These are phyloP conservation scores for Capsicum rhomboideum DNA, from an alignment of 257 asterid genomes.

Conservation along the genomic window DNA sequence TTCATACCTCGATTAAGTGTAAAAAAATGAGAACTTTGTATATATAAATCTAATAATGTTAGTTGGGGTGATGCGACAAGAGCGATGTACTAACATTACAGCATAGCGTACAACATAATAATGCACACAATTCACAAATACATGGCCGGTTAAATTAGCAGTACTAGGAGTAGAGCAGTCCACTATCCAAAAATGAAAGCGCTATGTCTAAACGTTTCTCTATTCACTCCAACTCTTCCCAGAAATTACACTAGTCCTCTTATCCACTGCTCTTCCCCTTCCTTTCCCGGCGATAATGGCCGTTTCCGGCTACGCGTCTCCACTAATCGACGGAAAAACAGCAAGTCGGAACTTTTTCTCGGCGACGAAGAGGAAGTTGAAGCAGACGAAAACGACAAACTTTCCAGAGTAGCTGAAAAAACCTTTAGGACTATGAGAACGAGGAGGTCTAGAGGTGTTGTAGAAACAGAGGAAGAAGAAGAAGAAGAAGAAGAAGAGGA, in stretches of 20 bases:
- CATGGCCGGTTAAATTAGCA: background rate
- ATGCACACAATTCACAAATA: background rate
- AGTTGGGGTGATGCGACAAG: background rate
- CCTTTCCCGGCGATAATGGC: background rate
- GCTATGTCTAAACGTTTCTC: background rate
- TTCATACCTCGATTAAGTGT: no score
- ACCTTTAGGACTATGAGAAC: constrained; percentile 13
- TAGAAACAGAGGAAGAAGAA: constrained; percentile 7
- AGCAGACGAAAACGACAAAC: background rate
- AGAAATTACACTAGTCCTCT: background rate
- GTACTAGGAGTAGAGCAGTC: background rate
- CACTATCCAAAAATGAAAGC: constrained; percentile 3
- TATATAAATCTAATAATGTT: no score
- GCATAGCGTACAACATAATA: background rate
- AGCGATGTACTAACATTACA: background rate
- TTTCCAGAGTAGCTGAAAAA: background rate
- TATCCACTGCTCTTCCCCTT: background rate
- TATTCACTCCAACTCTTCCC: background rate
- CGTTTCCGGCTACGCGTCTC: background rate
- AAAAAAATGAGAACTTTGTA: no score
- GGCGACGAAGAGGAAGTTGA: constrained; percentile 9
- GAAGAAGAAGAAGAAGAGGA: constrained; percentile 17
- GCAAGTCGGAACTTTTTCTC: constrained; percentile 11
- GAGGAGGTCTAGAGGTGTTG: background rate
- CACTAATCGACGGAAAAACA: background rate